Base-by-base conservation (phyloP, 306 rosid genomes). In the Gillenia trifoliata region DNA sequence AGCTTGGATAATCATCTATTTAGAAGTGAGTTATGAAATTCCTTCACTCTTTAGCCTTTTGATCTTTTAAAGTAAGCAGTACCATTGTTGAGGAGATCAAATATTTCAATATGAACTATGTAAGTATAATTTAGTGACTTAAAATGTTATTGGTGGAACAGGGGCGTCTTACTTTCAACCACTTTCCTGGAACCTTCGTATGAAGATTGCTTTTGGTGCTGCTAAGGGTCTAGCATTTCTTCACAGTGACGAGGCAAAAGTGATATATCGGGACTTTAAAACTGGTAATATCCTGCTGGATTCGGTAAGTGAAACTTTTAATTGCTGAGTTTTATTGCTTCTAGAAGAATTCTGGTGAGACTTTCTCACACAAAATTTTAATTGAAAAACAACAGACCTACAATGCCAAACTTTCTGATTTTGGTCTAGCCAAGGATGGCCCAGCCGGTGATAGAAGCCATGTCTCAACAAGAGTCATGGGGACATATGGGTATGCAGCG, bases 391-490 rank as follows among this genome's bases (percentile, higher is more conserved):
- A 55, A 75, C 92, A 95, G 99, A 75, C 77, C 64, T 90, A 82
- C 65, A 84, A 80, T 74, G 98, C 96, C 45, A 90, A 92, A 70
- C 98, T 95, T 57, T 95, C 98, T 16, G 99, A 95, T 80, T 95
- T 95, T 66, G 99, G 99, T 54, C 87, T 95, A 87, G 99, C 99
- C 50, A 95, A 90, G 85, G 99, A 92, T 49, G 99, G 97, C 62
- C 99, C 99, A 5, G 88, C 82, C 3, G 97, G 87, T 64, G 97
- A 88, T 84, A 79, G 41, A 75, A 95, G 99, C 79, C 84, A 95
- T 70, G 99, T 95, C 84, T 92, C 99, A 76, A 95, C 99, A 17
- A 75, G 99, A 84, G 90, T 95, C 43, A 95, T 95, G 99, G 99
- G 99, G 67, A 95, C 99, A 10, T 92, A 79, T 78, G 99, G 99